phyloP scores from a whole-genome alignment of 495 filamentous ascomycete genomes.

The Penicillium longicatenatum region DNA sequence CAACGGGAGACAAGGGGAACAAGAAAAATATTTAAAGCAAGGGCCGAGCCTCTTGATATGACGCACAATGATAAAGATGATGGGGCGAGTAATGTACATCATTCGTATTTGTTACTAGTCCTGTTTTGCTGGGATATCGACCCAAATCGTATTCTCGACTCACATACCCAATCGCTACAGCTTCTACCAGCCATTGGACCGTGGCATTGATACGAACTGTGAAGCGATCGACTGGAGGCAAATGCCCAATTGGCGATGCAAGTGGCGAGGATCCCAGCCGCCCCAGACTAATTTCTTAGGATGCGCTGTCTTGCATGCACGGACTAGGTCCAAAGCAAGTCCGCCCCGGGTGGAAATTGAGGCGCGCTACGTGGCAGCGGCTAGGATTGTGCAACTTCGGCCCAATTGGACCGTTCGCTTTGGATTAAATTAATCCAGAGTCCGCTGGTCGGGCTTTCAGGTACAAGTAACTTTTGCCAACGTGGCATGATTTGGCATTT shows the following conservation, averaged over 20 bases:
- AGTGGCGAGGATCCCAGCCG: constrained; percentile 6
- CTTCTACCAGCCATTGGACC: background rate
- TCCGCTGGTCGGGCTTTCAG: background rate
- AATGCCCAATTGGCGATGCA: background rate
- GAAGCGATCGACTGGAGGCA: background rate
- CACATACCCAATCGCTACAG: background rate
- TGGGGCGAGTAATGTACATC: constrained; percentile 1
- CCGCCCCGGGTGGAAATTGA: background rate
- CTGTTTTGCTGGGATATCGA: background rate
- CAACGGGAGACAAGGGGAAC: background rate
- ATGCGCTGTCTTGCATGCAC: constrained; percentile 18
- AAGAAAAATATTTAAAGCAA: background rate
- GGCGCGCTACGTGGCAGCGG: constrained; percentile 30
- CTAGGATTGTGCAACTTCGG: constrained; percentile 9
- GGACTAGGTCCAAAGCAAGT: background rate
- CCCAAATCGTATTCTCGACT: too few relatives aligned
- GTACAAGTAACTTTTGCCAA: constrained; percentile 1
- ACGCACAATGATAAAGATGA: background rate
- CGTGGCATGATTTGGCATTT: background rate
- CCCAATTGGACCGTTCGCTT: constrained; percentile 10
- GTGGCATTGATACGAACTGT: background rate
- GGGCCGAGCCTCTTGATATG: constrained; percentile 5
- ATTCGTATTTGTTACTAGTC: background rate
- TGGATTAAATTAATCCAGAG: background rate
- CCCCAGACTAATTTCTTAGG: background rate